Base-by-base conservation (phyloP, 1,139 yeast genomes). In the Sugiyamaella castrensis region DNA sequence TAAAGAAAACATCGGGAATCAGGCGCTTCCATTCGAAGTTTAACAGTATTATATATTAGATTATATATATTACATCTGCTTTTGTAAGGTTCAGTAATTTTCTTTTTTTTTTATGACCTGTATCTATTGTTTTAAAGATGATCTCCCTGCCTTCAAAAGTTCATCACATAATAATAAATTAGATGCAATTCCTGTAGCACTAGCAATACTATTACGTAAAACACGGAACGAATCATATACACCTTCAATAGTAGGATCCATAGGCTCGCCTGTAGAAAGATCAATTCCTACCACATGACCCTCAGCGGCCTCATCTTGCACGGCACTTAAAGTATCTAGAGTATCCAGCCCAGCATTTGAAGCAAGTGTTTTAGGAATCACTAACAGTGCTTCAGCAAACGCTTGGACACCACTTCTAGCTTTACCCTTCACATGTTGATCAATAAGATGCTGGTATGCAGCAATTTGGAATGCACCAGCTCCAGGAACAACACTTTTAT, bases 161-260 rank as follows among this genome's bases (percentile, higher is more conserved):
- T 94, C 98, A 70, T 94, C 99, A 72, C 98, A 92, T 56, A 92
- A 76, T 59, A 94, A 76, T 62, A 94, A 74, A 68, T 94, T 94
- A 55, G 94, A 83, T 1, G 98, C 92, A 64, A 94, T 94, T 50
- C 97, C 96, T 4, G 95, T 85, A 37, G 98, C 96, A 46, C 95
- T 83, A 47, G 91, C 82, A 50, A 94, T 74, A 26, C 96, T 96
- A 67, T 94, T 92, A 72, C 98, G 81, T 53, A 92, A 73, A 38
- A 92, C 98, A 59, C 98, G 76, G 74, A 80, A 92, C 33, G 95
- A 86, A 71, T 94, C 99, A 95, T 96, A 94, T 53, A 94, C 81
- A 53, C 98, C 98, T 66, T 88, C 96, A 49, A 87, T 79, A 8
- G 88, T 76, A 41, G 98, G 98, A 65, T 92, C 98, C 80, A 92